phyloP scores from a whole-genome alignment of 1,284 basidiomycete genomes.

The Anthracocystis panici-leucophaei region DNA sequence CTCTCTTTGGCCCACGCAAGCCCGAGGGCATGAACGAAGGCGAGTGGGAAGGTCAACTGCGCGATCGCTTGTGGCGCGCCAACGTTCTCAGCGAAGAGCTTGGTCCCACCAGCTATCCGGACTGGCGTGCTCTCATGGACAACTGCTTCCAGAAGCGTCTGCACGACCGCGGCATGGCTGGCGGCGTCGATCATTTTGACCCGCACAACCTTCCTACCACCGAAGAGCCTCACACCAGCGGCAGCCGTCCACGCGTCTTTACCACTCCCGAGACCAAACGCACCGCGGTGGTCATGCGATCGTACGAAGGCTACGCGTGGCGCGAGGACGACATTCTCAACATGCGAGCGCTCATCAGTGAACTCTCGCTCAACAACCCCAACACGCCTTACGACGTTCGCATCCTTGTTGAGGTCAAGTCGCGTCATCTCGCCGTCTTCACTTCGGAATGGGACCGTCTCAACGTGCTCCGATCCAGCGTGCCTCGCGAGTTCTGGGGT shows the following conservation, averaged over 20 bases:
- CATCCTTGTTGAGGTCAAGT: conserved; percentile 69
- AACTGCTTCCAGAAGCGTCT: conserved; percentile 65
- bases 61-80: conserved; percentile 62
- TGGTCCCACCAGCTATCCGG: conserved; percentile 61
- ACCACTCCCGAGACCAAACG: conserved; percentile 66
- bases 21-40: conserved; percentile 55
- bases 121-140: conserved; percentile 69
- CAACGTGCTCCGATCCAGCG: conserved; percentile 64
- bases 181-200: conserved; percentile 60
- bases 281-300: conserved; percentile 67
- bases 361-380: conserved; percentile 69
- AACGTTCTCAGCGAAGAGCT: conserved; percentile 63
- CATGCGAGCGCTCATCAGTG: conserved; percentile 68
- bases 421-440: conserved; percentile 65
- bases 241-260: conserved; percentile 44
- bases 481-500: conserved; percentile 69
- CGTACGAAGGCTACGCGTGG: conserved; percentile 69
- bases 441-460: conserved; percentile 69
- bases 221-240: conserved; percentile 42
- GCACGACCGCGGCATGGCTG: conserved; percentile 61
- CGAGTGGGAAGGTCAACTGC: conserved; percentile 65
- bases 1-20: conserved; percentile 62
- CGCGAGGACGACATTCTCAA: conserved; percentile 69
- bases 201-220: conserved; percentile 44
- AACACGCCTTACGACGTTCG: conserved; percentile 68